Conservation (phyloP, 139 green algal genomes). For the Coccomyxa sp. region DNA sequence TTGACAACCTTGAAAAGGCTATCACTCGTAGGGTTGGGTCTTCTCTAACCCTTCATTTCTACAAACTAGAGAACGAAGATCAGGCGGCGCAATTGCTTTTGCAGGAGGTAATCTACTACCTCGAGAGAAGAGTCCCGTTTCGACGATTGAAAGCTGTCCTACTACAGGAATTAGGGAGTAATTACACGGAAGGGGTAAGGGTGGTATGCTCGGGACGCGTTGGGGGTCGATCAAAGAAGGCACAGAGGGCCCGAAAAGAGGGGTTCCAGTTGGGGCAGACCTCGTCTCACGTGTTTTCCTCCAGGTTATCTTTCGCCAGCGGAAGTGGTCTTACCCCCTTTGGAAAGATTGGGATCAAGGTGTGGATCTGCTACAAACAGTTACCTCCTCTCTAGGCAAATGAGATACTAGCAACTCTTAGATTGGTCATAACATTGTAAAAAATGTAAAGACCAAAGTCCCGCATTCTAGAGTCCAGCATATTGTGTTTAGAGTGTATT, state of each 20-base stretch:
- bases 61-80: neutral
- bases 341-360: slow-evolving; percentile 13
- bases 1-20: too few relatives aligned
- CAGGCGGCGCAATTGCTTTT: slow-evolving; percentile 12
- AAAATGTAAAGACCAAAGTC: too few relatives aligned
- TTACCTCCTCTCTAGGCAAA: neutral
- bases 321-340: slow-evolving; percentile 9
- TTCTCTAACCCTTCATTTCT: neutral
- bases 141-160: slow-evolving; percentile 21
- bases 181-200: slow-evolving; percentile 10
- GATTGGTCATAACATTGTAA: neutral
- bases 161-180: slow-evolving; percentile 14
- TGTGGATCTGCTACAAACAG: slow-evolving; percentile 20
- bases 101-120: slow-evolving; percentile 12
- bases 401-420: neutral
- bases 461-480: too few relatives aligned
- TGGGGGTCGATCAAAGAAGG: slow-evolving; percentile 17
- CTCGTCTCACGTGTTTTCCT: slow-evolving; percentile 12
- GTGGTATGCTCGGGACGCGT: slow-evolving; percentile 12
- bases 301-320: slow-evolving; percentile 12
- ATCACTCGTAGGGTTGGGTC: too few relatives aligned
- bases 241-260: slow-evolving; percentile 10
- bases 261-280: slow-evolving; percentile 13
- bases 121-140: slow-evolving; percentile 12
- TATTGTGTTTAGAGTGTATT: too few relatives aligned